phyloP scores from a whole-genome alignment of 345 rosid species.

The Schrenkiella parvula region DNA sequence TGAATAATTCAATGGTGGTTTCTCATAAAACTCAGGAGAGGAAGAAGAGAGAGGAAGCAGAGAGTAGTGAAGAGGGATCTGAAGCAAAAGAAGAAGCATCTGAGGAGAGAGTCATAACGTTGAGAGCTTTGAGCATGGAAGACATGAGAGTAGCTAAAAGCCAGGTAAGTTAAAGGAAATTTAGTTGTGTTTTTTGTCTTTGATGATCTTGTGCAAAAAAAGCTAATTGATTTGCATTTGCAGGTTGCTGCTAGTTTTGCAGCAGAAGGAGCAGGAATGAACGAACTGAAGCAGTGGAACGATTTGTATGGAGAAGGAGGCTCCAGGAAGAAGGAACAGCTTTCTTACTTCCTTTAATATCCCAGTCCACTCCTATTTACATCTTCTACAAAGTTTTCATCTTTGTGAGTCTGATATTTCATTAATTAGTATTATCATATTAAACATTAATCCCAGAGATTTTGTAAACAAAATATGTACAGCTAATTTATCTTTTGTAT shows the following conservation, averaged over 20 bases:
- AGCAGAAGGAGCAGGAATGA: conserved; percentile 72
- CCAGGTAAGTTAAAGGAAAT: conserved; percentile 44
- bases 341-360: conserved; percentile 75
- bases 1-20: not conserved
- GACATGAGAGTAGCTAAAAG: conserved; percentile 92
- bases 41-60: conserved; percentile 52
- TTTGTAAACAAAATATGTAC: conserved; percentile 26
- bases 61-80: conserved; percentile 36
- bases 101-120: conserved; percentile 52
- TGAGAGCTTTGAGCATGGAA: conserved; percentile 86
- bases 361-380: not conserved
- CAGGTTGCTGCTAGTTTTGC: conserved; percentile 96
- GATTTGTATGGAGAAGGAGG: conserved; percentile 93
- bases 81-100: conserved; percentile 47
- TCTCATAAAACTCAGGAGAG: conserved; percentile 14
- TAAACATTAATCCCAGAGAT: not conserved
- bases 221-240: not conserved
- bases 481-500: conserved; percentile 10
- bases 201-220: not conserved
- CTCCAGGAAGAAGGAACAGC: conserved; percentile 84
- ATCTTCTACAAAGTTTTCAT: conserved; percentile 2
- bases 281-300: conserved; percentile 90
- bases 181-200: conserved; percentile 2
- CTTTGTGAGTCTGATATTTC: not conserved
- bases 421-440: conserved; percentile 10